Evolutionary conservation across 805 yeast species (phyloP), one percentile per base, ranked within the genome.

Genomic region (Candida verbasci): DNA sequence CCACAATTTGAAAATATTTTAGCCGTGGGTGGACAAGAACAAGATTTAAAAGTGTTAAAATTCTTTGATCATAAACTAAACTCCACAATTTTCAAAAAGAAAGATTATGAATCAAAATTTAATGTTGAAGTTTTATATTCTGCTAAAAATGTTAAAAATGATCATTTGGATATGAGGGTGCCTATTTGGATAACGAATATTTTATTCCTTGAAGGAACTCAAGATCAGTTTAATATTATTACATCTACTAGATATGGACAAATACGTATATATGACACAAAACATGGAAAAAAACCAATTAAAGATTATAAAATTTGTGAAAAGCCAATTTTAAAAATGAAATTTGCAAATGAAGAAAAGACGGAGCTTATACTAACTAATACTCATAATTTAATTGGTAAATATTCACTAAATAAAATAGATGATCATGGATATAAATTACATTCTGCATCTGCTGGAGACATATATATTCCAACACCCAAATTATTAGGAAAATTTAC

Each of bases 21-120:
- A 57, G 95, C 93, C 1, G 76, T 67, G 49, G 97, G 97, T 24
- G 98, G 97, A 20, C 77, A 86, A 51, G 94, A 88, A 48, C 78
- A 78, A 41, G 89, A 86, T 53, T 60, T 85, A 4, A 74, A 74
- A 35, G 59, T 81, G 15, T 55, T 74, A 31, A 46, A 62, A 29
- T 42, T 76, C 16, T 62, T 59, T 34, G 54, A 54, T 1, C 38
- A 46, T 4, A 56, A 51, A n/a, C 36, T 50, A 6, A 40, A 48
- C 14, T 33, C 37, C 10, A 36, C 46, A 8, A 33, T 34, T 10
- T 48, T 51, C 53, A 47, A 50, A 5, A 49, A 51, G 27, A 26
- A 42, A 11, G 24, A 50, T 10, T 42, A 47, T 3, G 49, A 56
- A 31, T 39, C 46, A 18, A 42, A 43, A 24, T 47, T 58, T 42